phyloP scores from a whole-genome alignment of 768 basidiomycete species.

The Thelephora aurantiotincta region DNA sequence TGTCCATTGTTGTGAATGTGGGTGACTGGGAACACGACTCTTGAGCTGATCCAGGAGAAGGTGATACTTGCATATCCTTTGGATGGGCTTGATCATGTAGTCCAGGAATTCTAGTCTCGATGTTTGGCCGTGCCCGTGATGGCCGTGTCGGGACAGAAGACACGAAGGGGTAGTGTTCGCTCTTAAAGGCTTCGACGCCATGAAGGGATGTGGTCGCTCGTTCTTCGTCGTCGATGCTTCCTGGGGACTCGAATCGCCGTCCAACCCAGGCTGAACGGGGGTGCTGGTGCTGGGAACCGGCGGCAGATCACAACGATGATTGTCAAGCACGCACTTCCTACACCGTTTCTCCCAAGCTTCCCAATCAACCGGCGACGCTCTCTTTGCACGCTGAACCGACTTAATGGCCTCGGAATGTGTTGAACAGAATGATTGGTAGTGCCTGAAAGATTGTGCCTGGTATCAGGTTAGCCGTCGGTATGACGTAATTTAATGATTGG shows the following conservation, averaged over 20 bases:
- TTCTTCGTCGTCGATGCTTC: background rate
- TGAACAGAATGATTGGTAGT: slow-evolving; percentile 81
- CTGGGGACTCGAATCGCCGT: background rate
- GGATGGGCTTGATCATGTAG: slow-evolving; percentile 95
- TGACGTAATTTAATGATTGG: too few relatives aligned
- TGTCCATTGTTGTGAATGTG: background rate
- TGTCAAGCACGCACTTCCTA: slow-evolving; percentile 33
- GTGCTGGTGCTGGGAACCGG: background rate
- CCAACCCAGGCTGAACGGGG: background rate
- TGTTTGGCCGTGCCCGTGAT: slow-evolving; percentile 4
- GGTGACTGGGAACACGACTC: background rate
- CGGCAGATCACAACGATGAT: background rate
- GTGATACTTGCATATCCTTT: slow-evolving; percentile 91
- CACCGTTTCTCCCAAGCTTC: slow-evolving; percentile 75
- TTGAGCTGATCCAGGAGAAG: slow-evolving; percentile 68
- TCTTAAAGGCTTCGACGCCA: background rate
- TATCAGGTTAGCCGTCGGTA: background rate
- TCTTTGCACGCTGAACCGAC: slow-evolving; percentile 50
- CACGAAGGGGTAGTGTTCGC: background rate
- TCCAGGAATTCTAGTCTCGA: slow-evolving; percentile 57
- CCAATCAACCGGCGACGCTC: slow-evolving; percentile 62
- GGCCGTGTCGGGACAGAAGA: background rate
- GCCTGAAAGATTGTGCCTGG: slow-evolving; percentile 60
- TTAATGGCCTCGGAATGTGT: slow-evolving; percentile 75
- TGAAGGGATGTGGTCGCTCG: background rate